A percentile compares a stretch with the other conserved stretches of the same genome.
These are phyloP conservation scores for Cryptococcus depauperatus DNA, from an alignment of 1,284 basidiomycete species.

Conservation along the genomic window DNA sequence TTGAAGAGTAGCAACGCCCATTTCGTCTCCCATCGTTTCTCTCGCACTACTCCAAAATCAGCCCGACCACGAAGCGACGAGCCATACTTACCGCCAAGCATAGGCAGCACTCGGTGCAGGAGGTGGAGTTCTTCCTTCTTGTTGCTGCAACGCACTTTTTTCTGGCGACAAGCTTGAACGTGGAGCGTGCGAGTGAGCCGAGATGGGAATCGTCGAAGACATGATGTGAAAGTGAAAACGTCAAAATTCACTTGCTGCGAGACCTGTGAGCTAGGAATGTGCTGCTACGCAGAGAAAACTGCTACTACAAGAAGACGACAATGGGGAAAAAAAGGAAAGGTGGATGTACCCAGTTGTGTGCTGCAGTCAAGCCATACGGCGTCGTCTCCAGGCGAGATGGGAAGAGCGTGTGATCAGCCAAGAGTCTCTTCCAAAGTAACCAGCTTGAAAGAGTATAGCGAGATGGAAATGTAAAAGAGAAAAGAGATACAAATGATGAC, in stretches of 20 bases:
- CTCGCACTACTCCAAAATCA: conserved; percentile 53
- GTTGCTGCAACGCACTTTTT: conserved; percentile 5
- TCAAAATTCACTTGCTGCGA: not conserved
- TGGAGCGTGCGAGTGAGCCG: not conserved
- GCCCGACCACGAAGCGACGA: not conserved
- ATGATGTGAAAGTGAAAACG: conserved; percentile 1
- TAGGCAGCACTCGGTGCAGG: conserved; percentile 72
- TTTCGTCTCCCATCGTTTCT: conserved; percentile 68
- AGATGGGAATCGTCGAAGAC: not conserved
- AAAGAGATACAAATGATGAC: no score
- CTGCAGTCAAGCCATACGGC: no score
- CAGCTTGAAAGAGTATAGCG: no score
- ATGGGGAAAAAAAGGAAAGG: no score
- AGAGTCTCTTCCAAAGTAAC: no score
- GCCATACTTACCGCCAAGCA: conserved; percentile 62
- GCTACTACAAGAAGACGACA: no score
- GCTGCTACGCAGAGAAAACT: no score
- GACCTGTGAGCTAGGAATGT: not conserved
- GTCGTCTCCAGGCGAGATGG: no score
- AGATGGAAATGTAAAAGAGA: no score
- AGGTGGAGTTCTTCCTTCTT: conserved; percentile 53
- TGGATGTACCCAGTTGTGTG: no score
- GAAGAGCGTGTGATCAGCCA: no score
- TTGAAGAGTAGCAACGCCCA: conserved; percentile 49
- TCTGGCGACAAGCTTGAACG: conserved; percentile 12